Evolutionary conservation across 352 stramenopile genomes (phyloP), one percentile per base, ranked within the genome.

Genomic region (Phytophthora pseudosyringae): DNA sequence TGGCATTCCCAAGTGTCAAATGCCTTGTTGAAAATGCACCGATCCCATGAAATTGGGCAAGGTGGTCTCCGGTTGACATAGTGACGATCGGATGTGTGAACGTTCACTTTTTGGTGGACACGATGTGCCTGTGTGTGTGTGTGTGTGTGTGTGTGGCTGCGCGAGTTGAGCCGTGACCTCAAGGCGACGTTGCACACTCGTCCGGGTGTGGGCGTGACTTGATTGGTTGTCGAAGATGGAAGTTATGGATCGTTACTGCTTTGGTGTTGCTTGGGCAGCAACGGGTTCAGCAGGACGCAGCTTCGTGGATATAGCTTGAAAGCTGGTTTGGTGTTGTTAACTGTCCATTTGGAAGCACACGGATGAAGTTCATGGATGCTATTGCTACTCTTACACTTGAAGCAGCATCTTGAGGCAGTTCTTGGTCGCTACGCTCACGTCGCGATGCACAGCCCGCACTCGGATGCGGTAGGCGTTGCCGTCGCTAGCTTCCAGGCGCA

Each of bases 381-480:
- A 36, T 54, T 50, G 52, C 49, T 61, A 31, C 58, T 47, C 45
- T 70, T 60, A 45, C 21, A 44, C 65, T 49, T 73, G 65, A 41
- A 91, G 73, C 46, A 88, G 59, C 33, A 73, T 39, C 62, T 88
- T 88, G 69, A 91, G 67, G 46, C 71, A 81, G 71, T 89, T 91
- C 67, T 91, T 92, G 60, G 83, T 70, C 7, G 76, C 77, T 26
- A 88, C 43, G 50, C 83, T 90, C 59, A 90, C 80, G 75, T 92
- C 83, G 40, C 90, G 93, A 79, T 98, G 93, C 52, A 98, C 78
- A 15, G 95, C 96, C 48, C 94, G 83, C 51, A 97, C 96, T 2
- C 93, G 98, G 44, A 98, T 79, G 41, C 93, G 82, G 67, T 96
- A 97, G 21, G 83, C 70, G 36, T 89, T 93, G 40, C 69, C 80